These are phyloP conservation scores for Draba incana DNA, from an alignment of 345 rosid species.

Conservation along the genomic window DNA sequence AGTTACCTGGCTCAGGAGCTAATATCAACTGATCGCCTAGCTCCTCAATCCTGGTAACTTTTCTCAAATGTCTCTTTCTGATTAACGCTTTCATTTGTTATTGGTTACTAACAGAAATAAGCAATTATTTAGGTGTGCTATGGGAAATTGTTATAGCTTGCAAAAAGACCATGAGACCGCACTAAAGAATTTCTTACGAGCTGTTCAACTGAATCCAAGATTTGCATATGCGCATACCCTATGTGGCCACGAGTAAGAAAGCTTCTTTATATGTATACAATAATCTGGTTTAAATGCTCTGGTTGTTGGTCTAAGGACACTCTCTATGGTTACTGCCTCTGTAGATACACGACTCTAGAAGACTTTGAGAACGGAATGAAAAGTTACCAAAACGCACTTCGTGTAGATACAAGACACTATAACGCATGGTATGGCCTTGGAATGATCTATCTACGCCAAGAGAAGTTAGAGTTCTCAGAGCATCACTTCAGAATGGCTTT, in stretches of 20 bases:
- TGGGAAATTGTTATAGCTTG: conserved; percentile 97
- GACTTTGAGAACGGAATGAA: conserved; percentile 95
- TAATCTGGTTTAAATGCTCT: conserved; percentile 1
- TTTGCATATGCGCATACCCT: conserved; percentile 95
- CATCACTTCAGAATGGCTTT: conserved; percentile 95
- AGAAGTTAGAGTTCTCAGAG: conserved; percentile 91
- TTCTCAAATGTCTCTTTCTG: conserved; percentile 5
- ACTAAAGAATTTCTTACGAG: conserved; percentile 88
- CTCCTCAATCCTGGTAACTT: conserved; percentile 93
- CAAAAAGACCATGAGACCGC: conserved; percentile 99
- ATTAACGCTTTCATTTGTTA: conserved; percentile 2
- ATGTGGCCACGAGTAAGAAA: conserved; percentile 95
- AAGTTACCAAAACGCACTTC: conserved; percentile 89
- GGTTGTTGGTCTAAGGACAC: conserved; percentile 22
- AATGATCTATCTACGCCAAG: conserved; percentile 92
- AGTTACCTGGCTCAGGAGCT: conserved; percentile 96
- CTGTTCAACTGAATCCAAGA: conserved; percentile 82
- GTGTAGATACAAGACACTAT: conserved; percentile 91
- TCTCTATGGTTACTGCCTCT: conserved; percentile 27
- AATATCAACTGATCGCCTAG: conserved; percentile 88
- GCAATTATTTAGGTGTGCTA: conserved; percentile 78
- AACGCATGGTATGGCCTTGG: conserved; percentile 99
- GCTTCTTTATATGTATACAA: not conserved
- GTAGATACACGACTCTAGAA: conserved; percentile 85
- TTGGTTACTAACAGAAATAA: not conserved